phyloP scores from a whole-genome alignment of 805 yeast species.

The Candida glaebosa region DNA sequence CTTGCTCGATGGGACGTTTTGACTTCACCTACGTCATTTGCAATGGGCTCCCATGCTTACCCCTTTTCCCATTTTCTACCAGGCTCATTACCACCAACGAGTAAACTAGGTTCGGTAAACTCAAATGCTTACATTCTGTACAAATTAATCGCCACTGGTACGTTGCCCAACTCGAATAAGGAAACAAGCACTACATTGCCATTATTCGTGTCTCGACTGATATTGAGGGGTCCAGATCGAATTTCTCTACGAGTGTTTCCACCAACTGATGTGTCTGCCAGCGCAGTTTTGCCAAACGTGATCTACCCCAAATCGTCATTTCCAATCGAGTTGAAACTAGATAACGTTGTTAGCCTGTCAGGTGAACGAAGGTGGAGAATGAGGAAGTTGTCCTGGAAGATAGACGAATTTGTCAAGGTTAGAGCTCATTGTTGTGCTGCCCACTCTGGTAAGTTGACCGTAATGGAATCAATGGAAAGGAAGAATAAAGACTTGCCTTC shows the following conservation, averaged over 20 bases:
- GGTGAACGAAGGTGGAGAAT: slow-evolving; percentile 80
- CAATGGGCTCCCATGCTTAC: slow-evolving; percentile 73
- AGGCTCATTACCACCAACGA: slow-evolving; percentile 81
- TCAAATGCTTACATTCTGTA: slow-evolving; percentile 58
- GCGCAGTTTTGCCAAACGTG: slow-evolving; percentile 84
- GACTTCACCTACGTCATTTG: slow-evolving; percentile 51
- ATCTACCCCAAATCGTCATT: slow-evolving; percentile 84
- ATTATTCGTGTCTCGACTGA: slow-evolving; percentile 69
- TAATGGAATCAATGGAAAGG: slow-evolving; percentile 37
- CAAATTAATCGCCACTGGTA: slow-evolving; percentile 65
- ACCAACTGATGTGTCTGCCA: slow-evolving; percentile 87
- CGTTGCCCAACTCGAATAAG: slow-evolving; percentile 18
- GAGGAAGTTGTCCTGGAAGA: slow-evolving; percentile 84
- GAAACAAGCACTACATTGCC: slow-evolving; percentile 52
- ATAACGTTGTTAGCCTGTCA: slow-evolving; percentile 54
- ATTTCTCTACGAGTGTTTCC: slow-evolving; percentile 91
- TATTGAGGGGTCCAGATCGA: slow-evolving; percentile 77
- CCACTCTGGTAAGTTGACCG: slow-evolving; percentile 51
- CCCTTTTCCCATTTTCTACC: slow-evolving; percentile 90
- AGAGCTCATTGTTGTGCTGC: slow-evolving; percentile 53
- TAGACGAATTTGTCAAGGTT: slow-evolving; percentile 77
- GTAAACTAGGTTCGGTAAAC: slow-evolving; percentile 55
- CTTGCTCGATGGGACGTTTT: slow-evolving; percentile 90
- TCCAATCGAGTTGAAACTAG: slow-evolving; percentile 77
- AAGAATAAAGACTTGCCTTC: slow-evolving; percentile 6